Evolutionary conservation across 208 protist species (phyloP).

Genomic region (Trypanosoma lewisi): DNA sequence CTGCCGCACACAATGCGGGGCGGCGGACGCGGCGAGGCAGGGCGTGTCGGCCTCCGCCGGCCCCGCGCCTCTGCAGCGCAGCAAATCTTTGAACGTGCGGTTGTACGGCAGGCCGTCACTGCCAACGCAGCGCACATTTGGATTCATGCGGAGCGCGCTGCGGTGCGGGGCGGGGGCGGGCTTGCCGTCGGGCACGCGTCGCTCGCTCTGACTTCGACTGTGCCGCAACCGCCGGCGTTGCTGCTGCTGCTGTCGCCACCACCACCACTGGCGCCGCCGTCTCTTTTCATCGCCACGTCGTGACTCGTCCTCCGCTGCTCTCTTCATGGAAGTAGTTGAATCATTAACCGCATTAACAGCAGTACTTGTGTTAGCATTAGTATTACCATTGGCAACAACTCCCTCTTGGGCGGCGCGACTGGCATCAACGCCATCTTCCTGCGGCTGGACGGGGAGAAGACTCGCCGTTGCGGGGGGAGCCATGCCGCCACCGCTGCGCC

Average conservation of each 20-base stretch:
- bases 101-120: slow-evolving; percentile 36
- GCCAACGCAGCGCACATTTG: slow-evolving; percentile 59
- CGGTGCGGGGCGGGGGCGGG: background rate
- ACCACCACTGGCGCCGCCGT: slow-evolving; percentile 1
- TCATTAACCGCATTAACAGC: background rate
- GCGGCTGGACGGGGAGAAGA: background rate
- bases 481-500: background rate
- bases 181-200: background rate
- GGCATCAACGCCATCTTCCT: no score
- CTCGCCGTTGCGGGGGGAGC: background rate
- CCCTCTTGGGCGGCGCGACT: no score
- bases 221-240: background rate
- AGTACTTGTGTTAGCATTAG: background rate
- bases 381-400: background rate
- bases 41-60: slow-evolving; percentile 53
- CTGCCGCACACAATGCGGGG: slow-evolving; percentile 2
- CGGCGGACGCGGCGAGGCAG: slow-evolving; percentile 24
- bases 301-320: background rate
- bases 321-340: background rate
- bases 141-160: slow-evolving; percentile 17
- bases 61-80: slow-evolving; percentile 24
- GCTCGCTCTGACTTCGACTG: background rate
- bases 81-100: slow-evolving; percentile 50
- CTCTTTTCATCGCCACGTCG: background rate
- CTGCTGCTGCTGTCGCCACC: slow-evolving; percentile 10